Evolutionary conservation across 2,329 filamentous ascomycete genomes (phyloP).

Genomic region (Aureobasidium mangrovei): DNA sequence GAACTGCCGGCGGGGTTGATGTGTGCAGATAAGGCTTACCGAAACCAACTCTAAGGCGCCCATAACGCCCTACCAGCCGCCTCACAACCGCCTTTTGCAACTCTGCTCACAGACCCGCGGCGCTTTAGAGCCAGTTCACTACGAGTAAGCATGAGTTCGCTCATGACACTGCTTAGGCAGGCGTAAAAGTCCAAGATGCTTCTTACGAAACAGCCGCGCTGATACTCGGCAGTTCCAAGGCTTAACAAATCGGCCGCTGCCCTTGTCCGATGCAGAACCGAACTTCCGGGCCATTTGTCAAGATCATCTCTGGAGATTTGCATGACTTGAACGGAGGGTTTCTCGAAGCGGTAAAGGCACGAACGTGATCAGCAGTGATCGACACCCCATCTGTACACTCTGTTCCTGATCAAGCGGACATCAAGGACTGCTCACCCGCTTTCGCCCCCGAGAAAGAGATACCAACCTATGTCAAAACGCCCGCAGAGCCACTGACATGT

Average conservation of each 20-base stretch:
- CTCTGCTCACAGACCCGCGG: too few species aligned
- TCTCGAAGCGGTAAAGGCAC: background rate
- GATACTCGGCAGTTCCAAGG: too few species aligned
- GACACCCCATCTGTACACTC: background rate
- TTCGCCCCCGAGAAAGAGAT: background rate
- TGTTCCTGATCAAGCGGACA: background rate
- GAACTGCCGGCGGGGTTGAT: background rate
- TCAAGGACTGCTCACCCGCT: background rate
- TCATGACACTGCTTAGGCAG: too few species aligned
- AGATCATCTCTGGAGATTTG: background rate
- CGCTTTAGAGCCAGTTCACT: too few species aligned
- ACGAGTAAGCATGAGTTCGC: too few species aligned
- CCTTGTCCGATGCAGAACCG: background rate
- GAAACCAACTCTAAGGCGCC: background rate
- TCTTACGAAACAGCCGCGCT: too few species aligned
- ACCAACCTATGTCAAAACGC: background rate
- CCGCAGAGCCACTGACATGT: background rate
- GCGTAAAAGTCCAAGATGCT: too few species aligned
- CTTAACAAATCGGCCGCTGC: too few species aligned
- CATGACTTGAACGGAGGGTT: background rate
- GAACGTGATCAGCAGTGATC: background rate
- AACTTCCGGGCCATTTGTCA: background rate
- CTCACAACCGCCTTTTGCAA: background rate
- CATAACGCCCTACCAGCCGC: background rate
- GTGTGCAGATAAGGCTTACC: background rate